Percentiles rank a stretch among this genome's conserved stretches.
phyloP scores from a whole-genome alignment of 176 grass and related monocot species.

The Elaeis guineensis region DNA sequence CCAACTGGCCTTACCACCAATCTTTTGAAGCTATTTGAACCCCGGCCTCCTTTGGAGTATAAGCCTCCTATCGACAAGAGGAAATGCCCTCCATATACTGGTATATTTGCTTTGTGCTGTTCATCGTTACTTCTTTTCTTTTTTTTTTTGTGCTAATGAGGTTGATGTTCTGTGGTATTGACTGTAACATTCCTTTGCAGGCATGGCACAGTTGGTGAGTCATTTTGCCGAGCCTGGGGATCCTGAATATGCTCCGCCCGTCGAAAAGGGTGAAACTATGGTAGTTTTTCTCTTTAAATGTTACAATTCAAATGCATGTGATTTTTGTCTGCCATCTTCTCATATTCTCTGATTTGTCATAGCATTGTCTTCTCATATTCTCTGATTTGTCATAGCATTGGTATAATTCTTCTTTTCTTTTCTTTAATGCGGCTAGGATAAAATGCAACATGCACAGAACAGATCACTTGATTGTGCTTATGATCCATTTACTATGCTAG shows the following conservation, averaged over 20 bases:
- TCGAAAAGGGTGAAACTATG: conserved; percentile 40
- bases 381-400: too few relatives aligned
- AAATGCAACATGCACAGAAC: too few relatives aligned
- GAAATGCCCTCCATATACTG: conserved; percentile 51
- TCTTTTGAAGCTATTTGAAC: conserved; percentile 89
- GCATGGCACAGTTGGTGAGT: conserved; percentile 53
- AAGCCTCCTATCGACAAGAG: conserved; percentile 79
- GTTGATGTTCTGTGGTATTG: too few relatives aligned
- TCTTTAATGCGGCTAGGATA: too few relatives aligned
- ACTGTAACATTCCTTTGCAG: conserved; percentile 19
- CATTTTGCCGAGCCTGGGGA: conserved; percentile 47
- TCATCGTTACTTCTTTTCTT: neutral
- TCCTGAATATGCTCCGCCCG: conserved; percentile 51
- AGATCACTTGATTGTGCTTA: too few relatives aligned
- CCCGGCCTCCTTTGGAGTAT: conserved; percentile 62
- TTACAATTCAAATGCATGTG: too few relatives aligned
- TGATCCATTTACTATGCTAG: too few relatives aligned
- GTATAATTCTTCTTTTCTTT: too few relatives aligned
- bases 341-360: too few relatives aligned
- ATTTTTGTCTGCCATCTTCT: too few relatives aligned
- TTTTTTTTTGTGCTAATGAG: too few relatives aligned
- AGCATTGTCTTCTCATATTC: too few relatives aligned
- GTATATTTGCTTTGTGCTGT: conserved; percentile 9
- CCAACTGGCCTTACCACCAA: conserved; percentile 75
- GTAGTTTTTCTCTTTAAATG: conserved; percentile 9